Base-by-base conservation (phyloP, 148 eudicot species). In the Chenopodium album region DNA sequence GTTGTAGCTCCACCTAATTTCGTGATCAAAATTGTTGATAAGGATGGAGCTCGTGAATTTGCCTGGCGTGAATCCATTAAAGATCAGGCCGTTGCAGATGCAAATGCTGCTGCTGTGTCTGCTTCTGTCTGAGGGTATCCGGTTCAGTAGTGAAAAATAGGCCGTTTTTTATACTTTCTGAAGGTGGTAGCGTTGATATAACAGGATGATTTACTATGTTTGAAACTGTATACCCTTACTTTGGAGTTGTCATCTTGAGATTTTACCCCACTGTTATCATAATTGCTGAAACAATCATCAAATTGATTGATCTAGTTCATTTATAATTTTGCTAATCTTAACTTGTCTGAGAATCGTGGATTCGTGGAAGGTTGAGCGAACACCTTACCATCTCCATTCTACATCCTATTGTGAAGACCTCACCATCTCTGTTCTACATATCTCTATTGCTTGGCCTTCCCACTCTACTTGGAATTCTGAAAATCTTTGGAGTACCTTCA, bases 1-100 rank as follows among this genome's bases (percentile, higher is more conserved):
- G 98, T 94, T 11, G 89, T 94, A 60, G 98, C 97, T 37, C 98
- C 98, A 0, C 97, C 97, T 17, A 94, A 94, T 69, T 94, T 92
- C 17, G 92, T 94, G 62, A 94, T 94, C 88, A 94, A 94, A 50
- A 90, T 94, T 59, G 97, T 94, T 4, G 97, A 94, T 81, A 80
- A 91, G 65, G 90, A 91, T 29, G 97, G 98, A 72, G 98, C 97
- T 7, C 85, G 95, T 46, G 94, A 87, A 67, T 78, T 88, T 48
- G 94, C 91, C 0, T 94, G 98, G 97, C 95, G 95, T 10, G 88
- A 91, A 82, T 76, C 98, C 8, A 75, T 92, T 5, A 91, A 90
- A 84, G 97, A 92, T 75, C 75, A 17, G 26, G 69, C 56, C 26
- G 22, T 66, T 73, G 78, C 81, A 10, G 76, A 94, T 75, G 77